Evolutionary conservation across 768 basidiomycete species (phyloP), one percentile per base, ranked within the genome.

Genomic region (Termitomyces sp.): DNA sequence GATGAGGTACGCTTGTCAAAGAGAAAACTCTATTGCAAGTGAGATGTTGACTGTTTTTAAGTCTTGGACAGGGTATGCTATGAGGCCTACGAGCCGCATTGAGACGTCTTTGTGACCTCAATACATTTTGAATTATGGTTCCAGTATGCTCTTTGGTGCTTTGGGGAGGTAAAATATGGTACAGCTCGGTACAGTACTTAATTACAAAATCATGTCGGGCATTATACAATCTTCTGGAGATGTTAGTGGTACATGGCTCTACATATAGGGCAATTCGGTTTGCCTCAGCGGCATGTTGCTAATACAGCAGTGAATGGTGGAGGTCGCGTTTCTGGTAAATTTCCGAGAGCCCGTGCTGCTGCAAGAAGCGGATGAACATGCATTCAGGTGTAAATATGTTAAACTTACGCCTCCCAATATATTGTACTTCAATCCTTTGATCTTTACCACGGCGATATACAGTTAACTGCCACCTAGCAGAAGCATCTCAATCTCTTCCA

Each of bases 1-100:
- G 97, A 99, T 64, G 97, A 99, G 84, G 94, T 96, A 67, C 51
- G 84, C 26, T 16, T 12, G 10, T 9, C 6, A 5, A 36, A 28
- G 22, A 34, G 10, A 10, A 45, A 37, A 2, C 26, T 51, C 15
- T 10, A 18, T 28, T 24, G 0, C 1, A 8, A 20, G 15, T 22
- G 29, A 16, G 29, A 18, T 39, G n/a, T 51, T 52, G 41, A 45
- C 28, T 62, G 24, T 62, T 44, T 28, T 45, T 24, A 15, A 96
- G 94, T 93, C 92, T 29, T 98, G 96, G 96, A 91, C 91, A 2
- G 96, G 96, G 3, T 98, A 97, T 69, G 93, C 94, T 2, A 75
- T 80, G 70, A 79, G 94, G 56, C 65, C 81, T 15, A 78, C 86
- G 53, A 95, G 93, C 71, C 81, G 73, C 59, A 94, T 97, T 39